Conservation (phyloP, 2,329 filamentous ascomycete genomes). For the Penicillium sp. region DNA sequence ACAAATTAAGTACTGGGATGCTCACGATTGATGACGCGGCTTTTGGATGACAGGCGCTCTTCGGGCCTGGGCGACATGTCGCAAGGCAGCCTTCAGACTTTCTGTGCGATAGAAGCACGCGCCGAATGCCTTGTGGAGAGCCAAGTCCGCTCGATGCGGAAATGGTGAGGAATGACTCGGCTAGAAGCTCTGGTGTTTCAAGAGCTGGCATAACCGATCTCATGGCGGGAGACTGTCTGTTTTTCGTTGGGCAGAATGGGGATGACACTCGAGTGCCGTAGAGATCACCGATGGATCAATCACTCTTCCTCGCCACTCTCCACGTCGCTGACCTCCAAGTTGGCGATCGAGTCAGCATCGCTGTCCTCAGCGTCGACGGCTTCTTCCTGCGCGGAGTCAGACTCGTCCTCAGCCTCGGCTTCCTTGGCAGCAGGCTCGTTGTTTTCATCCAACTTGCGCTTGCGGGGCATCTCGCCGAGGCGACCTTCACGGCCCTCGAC, state of each 20-base stretch:
- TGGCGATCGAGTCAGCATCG: constrained; percentile 46
- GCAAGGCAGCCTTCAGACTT: not conserved
- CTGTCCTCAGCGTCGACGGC: constrained; percentile 44
- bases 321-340: constrained; percentile 45
- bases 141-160: not conserved
- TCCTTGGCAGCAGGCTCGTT: constrained; percentile 35
- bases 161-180: not conserved
- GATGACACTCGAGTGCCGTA: constrained; percentile 7
- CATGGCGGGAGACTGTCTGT: not conserved
- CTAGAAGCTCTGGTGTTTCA: constrained; percentile 9
- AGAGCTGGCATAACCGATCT: constrained; percentile 1
- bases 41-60: not conserved
- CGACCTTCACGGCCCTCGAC: constrained; percentile 73
- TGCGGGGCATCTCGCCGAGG: constrained; percentile 78
- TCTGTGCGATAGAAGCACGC: not conserved
- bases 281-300: constrained; percentile 8
- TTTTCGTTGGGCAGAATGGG: not conserved
- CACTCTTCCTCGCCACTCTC: constrained; percentile 45
- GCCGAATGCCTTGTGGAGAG: not conserved
- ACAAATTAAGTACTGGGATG: constrained; percentile 4
- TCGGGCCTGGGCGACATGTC: not conserved
- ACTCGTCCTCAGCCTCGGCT: constrained; percentile 30
- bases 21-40: constrained; percentile 4
- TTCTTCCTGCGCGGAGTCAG: constrained; percentile 34
- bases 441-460: constrained; percentile 69